A percentile compares a stretch with the other conserved stretches of the same genome.
Conservation (phyloP, 108 stramenopile species). For the Cylindrotheca closterium region DNA sequence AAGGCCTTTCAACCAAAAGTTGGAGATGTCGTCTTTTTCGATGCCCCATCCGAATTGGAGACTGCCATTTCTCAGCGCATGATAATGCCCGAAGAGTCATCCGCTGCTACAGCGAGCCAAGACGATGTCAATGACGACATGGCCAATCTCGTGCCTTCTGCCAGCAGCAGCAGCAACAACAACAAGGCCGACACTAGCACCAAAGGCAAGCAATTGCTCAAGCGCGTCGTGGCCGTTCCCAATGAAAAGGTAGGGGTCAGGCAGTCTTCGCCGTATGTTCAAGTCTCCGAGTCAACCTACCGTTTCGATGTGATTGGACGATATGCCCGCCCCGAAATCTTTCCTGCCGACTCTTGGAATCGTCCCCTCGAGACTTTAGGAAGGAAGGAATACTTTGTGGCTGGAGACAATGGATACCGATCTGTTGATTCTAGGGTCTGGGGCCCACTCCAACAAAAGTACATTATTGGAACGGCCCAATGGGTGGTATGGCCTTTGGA, state of each 20-base stretch:
- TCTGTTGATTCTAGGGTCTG: conserved; percentile 62
- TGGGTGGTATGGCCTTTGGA: conserved; percentile 43
- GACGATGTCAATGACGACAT: background rate
- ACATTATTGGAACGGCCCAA: conserved; percentile 55
- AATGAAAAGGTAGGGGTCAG: conserved; percentile 52
- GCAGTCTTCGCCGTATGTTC: conserved; percentile 46
- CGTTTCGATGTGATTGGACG: conserved; percentile 42
- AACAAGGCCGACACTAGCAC: conserved; percentile 27
- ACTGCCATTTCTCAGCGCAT: conserved; percentile 21
- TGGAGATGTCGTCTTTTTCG: conserved; percentile 64
- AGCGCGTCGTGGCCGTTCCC: conserved; percentile 56
- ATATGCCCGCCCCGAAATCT: conserved; percentile 51
- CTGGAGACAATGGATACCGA: conserved; percentile 63
- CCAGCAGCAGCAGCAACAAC: background rate
- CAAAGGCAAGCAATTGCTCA: conserved; percentile 61
- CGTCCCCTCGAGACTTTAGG: conserved; percentile 36
- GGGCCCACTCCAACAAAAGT: conserved; percentile 52
- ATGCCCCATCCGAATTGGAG: conserved; percentile 50
- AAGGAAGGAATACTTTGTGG: conserved; percentile 54
- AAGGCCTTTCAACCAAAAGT: conserved; percentile 35
- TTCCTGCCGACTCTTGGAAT: conserved; percentile 53
- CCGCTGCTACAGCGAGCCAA: too few species aligned
- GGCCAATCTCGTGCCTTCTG: background rate
- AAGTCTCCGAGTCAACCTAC: conserved; percentile 18
- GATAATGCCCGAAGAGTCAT: too few species aligned